Percentiles rank a stretch among this genome's conserved stretches.
phyloP scores from a whole-genome alignment of 2,329 filamentous ascomycete species.

The Colletotrichum lindemuthianum region DNA sequence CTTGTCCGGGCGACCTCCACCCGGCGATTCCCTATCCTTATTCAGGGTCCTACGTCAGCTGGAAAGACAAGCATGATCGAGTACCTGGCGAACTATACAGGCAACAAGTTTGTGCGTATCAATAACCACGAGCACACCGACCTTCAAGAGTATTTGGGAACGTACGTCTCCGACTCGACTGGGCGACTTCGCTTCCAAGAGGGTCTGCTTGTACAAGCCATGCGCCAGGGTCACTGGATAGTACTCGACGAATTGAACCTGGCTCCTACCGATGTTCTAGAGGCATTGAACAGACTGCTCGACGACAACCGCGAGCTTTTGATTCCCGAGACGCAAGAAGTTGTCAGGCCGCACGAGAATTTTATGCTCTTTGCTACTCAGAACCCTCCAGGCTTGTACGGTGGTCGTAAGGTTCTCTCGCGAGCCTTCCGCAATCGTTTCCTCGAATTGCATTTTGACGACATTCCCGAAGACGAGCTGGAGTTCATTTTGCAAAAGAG shows the following conservation, averaged over 20 bases:
- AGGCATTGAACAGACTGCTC: slow-evolving; percentile 92
- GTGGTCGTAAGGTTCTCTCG: slow-evolving; percentile 91
- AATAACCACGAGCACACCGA: slow-evolving; percentile 99
- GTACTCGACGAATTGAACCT: slow-evolving; percentile 97
- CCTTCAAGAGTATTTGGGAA: slow-evolving; percentile 95
- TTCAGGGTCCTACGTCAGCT: slow-evolving; percentile 96
- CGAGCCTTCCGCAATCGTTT: slow-evolving; percentile 97
- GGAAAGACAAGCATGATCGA: slow-evolving; percentile 99
- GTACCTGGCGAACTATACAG: slow-evolving; percentile 94
- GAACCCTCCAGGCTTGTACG: slow-evolving; percentile 95
- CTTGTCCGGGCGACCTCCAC: slow-evolving; percentile 94
- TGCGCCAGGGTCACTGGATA: slow-evolving; percentile 96
- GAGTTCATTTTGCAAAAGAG: slow-evolving; percentile 90
- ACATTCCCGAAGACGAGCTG: slow-evolving; percentile 94
- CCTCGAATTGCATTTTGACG: slow-evolving; percentile 95
- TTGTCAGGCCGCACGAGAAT: slow-evolving; percentile 89
- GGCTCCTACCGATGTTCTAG: slow-evolving; percentile 94
- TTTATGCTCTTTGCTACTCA: slow-evolving; percentile 99
- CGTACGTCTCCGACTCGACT: slow-evolving; percentile 86
- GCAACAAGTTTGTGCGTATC: slow-evolving; percentile 97
- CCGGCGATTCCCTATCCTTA: slow-evolving; percentile 88
- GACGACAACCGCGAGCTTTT: slow-evolving; percentile 97
- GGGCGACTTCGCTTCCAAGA: slow-evolving; percentile 93
- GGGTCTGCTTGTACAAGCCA: slow-evolving; percentile 89
- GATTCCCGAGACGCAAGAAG: slow-evolving; percentile 95